These are phyloP conservation scores for Calonectria montana DNA, from an alignment of 2,329 filamentous ascomycete species.

Conservation along the genomic window DNA sequence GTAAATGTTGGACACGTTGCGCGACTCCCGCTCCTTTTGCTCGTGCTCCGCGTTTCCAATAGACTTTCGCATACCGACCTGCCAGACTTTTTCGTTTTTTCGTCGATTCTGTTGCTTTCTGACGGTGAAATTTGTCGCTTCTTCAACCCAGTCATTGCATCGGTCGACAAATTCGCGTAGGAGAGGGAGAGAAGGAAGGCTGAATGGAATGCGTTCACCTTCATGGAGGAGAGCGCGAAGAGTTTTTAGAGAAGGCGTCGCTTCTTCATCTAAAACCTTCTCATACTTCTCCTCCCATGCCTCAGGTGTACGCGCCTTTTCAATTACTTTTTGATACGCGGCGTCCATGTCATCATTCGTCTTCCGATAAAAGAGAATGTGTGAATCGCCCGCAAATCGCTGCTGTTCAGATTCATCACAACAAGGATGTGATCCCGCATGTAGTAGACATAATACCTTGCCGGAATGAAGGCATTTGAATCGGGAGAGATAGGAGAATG, in stretches of 20 bases:
- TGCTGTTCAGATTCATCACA: slow-evolving; percentile 76
- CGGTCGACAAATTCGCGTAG: slow-evolving; percentile 92
- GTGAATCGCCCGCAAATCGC: slow-evolving; percentile 76
- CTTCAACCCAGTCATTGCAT: slow-evolving; percentile 98
- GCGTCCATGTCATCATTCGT: slow-evolving; percentile 75
- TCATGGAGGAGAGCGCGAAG: slow-evolving; percentile 87
- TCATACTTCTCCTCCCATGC: slow-evolving; percentile 92
- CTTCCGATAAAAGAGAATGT: slow-evolving; percentile 82
- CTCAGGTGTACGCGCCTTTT: slow-evolving; percentile 88
- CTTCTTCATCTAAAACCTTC: slow-evolving; percentile 83
- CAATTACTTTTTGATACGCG: slow-evolving; percentile 80
- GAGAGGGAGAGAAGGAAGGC: slow-evolving; percentile 83
- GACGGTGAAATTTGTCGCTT: slow-evolving; percentile 95
- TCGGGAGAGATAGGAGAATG: slow-evolving; percentile 89
- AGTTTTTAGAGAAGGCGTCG: slow-evolving; percentile 85
- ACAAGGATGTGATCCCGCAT: slow-evolving; percentile 84
- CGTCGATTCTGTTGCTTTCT: slow-evolving; percentile 97
- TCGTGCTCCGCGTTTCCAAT: slow-evolving; percentile 68
- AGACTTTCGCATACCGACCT: slow-evolving; percentile 77
- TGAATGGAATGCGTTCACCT: slow-evolving; percentile 95
- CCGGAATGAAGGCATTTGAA: slow-evolving; percentile 86
- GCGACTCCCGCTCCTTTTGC: slow-evolving; percentile 84
- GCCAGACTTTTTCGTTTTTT: slow-evolving; percentile 91
- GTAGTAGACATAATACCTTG: slow-evolving; percentile 84
- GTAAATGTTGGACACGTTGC: slow-evolving; percentile 89